A percentile compares a stretch with the other conserved stretches of the same genome.
phyloP scores from a whole-genome alignment of 345 rosid genomes.

The Anacardium occidentale region DNA sequence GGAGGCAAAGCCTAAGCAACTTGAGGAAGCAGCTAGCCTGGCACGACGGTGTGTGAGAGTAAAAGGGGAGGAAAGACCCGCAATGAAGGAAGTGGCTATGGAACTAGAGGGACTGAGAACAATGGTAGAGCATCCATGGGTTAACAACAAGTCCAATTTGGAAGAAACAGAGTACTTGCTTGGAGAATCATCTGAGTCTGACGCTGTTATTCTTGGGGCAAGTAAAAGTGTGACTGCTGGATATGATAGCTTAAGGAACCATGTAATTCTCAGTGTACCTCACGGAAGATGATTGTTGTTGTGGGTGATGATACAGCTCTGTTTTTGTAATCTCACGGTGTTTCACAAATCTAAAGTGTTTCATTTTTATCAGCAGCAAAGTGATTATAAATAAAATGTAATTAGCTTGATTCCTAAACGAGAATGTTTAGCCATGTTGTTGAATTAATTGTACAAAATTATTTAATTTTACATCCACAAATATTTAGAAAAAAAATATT shows the following conservation, averaged over 20 bases:
- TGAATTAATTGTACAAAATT: too few species aligned
- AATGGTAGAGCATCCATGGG: conserved; percentile 26
- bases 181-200: background rate
- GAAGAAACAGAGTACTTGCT: conserved; percentile 28
- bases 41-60: conserved; percentile 24
- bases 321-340: background rate
- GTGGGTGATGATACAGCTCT: background rate
- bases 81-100: conserved; percentile 30
- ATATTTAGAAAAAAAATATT: too few species aligned
- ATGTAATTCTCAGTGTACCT: background rate
- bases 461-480: too few species aligned
- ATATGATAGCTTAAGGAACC: conserved; percentile 19
- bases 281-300: conserved; percentile 27
- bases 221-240: background rate
- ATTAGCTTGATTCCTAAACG: too few species aligned
- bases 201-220: background rate
- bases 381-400: too few species aligned
- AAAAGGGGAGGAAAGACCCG: conserved; percentile 34
- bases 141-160: background rate
- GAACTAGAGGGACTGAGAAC: conserved; percentile 29
- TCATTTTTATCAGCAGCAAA: too few species aligned
- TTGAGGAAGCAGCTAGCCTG: conserved; percentile 15
- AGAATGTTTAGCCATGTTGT: too few species aligned
- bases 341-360: too few species aligned
- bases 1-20: background rate